These are phyloP conservation scores for Castanopsis chinensis DNA, from an alignment of 306 rosid genomes.

Conservation along the genomic window DNA sequence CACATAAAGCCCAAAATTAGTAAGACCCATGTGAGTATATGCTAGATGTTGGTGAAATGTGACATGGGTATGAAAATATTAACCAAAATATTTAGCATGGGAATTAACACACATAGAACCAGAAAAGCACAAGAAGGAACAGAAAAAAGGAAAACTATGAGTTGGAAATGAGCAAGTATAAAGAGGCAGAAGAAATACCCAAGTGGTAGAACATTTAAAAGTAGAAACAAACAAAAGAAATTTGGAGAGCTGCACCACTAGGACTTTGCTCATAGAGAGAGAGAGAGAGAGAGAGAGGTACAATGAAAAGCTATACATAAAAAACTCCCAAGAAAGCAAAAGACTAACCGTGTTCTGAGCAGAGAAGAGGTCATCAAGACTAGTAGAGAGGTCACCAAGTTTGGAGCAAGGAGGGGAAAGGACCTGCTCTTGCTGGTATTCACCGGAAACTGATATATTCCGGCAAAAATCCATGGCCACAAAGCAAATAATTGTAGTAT, in stretches of 20 bases:
- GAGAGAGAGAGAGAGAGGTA: background rate
- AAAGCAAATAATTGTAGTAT: background rate
- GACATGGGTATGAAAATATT: background rate
- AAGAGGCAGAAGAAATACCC: slow-evolving; percentile 10
- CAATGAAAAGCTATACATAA: background rate
- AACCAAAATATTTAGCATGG: background rate
- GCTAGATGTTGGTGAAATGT: background rate
- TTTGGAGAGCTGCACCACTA: background rate
- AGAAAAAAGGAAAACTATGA: background rate
- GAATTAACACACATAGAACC: background rate
- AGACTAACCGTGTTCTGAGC: slow-evolving; percentile 57
- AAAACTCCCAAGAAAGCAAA: too few relatives aligned
- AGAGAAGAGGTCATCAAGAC: slow-evolving; percentile 61
- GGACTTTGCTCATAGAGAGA: background rate
- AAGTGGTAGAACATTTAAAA: slow-evolving; percentile 4
- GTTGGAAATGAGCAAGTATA: background rate
- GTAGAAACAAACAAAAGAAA: background rate
- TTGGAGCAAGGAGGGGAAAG: slow-evolving; percentile 37
- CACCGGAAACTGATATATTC: slow-evolving; percentile 42
- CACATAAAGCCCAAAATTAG: slow-evolving; percentile 10
- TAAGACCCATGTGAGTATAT: background rate
- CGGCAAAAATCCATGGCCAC: slow-evolving; percentile 52
- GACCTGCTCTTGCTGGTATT: slow-evolving; percentile 42
- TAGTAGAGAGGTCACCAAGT: slow-evolving; percentile 27
- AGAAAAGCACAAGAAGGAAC: slow-evolving; percentile 9